A percentile compares a stretch with the other conserved stretches of the same genome.
These are phyloP conservation scores for Otatea glauca DNA, from an alignment of 176 grass and related monocot species.

Conservation along the genomic window DNA sequence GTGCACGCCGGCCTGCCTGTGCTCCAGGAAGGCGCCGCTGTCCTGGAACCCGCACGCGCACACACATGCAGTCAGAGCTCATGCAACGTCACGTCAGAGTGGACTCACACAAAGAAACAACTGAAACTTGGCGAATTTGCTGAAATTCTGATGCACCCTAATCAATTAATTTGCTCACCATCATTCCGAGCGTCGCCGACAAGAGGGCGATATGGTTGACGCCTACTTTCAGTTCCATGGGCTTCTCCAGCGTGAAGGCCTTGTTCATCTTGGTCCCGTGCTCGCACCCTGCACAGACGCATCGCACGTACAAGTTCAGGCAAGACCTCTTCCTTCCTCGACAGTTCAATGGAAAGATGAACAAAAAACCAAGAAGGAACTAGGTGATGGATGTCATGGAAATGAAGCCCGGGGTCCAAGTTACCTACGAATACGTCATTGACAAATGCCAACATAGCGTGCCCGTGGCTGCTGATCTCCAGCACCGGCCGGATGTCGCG, in stretches of 20 bases:
- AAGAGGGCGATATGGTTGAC: slow-evolving; percentile 73
- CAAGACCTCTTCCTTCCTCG: background rate
- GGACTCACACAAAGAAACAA: background rate
- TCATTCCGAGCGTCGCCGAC: slow-evolving; percentile 42
- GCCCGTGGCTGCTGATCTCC: slow-evolving; percentile 66
- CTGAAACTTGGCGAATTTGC: background rate
- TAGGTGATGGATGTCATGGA: background rate
- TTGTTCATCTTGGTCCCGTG: slow-evolving; percentile 77
- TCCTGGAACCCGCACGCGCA: slow-evolving; percentile 43
- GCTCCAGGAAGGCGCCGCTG: slow-evolving; percentile 85
- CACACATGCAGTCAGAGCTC: background rate
- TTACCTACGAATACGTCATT: slow-evolving; percentile 68
- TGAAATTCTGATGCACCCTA: background rate
- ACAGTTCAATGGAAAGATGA: background rate
- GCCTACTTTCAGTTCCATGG: slow-evolving; percentile 55
- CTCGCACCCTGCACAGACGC: slow-evolving; percentile 37
- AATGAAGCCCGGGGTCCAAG: background rate
- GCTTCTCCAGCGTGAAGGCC: slow-evolving; percentile 62
- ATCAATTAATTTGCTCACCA: background rate
- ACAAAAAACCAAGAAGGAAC: background rate
- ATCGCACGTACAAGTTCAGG: background rate
- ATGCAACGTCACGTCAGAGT: background rate
- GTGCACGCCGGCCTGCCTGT: slow-evolving; percentile 59
- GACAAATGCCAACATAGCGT: slow-evolving; percentile 61
- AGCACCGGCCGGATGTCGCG: slow-evolving; percentile 72